Conservation (phyloP, 2,329 filamentous ascomycete genomes). For the Xylariomycetidae sp. region DNA sequence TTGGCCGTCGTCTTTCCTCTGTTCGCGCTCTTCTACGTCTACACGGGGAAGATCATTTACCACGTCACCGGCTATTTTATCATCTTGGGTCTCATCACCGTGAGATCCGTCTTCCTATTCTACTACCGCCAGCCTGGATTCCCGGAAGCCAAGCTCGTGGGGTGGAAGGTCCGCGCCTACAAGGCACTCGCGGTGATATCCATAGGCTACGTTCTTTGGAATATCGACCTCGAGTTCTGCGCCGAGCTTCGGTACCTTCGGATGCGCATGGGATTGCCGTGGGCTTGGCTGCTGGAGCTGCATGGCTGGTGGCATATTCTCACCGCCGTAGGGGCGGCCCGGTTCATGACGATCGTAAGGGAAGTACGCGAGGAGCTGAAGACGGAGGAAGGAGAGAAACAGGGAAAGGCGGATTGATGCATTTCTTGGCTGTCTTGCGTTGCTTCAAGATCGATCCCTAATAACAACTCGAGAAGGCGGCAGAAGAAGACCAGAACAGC, state of each 20-base stretch:
- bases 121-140: constrained; percentile 23
- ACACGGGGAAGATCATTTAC: constrained; percentile 35
- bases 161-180: constrained; percentile 18
- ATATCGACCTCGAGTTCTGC: constrained; percentile 50
- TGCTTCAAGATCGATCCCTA: no score
- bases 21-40: constrained; percentile 37
- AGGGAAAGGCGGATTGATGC: constrained; percentile 5
- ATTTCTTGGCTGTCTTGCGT: no score
- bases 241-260: constrained; percentile 38
- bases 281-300: constrained; percentile 49
- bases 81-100: constrained; percentile 27
- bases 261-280: constrained; percentile 43
- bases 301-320: constrained; percentile 62
- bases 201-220: constrained; percentile 48
- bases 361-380: constrained; percentile 16
- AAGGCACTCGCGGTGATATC: constrained; percentile 29
- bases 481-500: no score
- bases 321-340: constrained; percentile 47
- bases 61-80: constrained; percentile 34
- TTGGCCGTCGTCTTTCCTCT: constrained; percentile 35
- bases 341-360: constrained; percentile 31
- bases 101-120: constrained; percentile 31
- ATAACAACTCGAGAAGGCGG: no score
- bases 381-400: constrained; percentile 2
- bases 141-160: constrained; percentile 23